Evolutionary conservation across 2,329 filamentous ascomycete species (phyloP), one percentile per base, ranked within the genome.

Genomic region (Aspergillus arachidicola): DNA sequence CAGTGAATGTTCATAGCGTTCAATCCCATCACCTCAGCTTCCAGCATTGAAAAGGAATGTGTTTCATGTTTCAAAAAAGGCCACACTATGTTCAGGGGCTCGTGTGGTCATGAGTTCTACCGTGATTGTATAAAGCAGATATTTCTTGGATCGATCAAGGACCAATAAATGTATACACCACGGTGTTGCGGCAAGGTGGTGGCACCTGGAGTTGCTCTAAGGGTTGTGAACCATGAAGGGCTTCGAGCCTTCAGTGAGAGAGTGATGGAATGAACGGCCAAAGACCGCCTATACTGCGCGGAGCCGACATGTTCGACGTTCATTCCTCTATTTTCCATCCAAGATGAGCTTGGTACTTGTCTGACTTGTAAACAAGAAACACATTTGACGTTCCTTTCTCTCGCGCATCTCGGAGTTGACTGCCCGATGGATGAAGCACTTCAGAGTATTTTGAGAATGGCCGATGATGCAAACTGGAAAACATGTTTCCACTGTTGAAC

Each of bases 281-380:
- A 66, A 10, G 60, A 68, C 21, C 64, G 63, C 23, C 19, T 71
- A 3, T 71, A 71, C 51, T 71, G 69, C 14, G 65, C 66, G 0
- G 64, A 68, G 1, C 62, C 62, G 14, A 69, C 28, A 6, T 71
- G 68, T 26, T 69, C 68, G 3, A 60, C 57, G 11, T 71, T 69
- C 12, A 71, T 71, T 30, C 68, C 64, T 2, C 63, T 59, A 1
- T 64, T 59, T 6, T 32, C 58, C 0, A 66, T 70, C 19, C 10
- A 57, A 0, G 4, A 66, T 6, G 62, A 66, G 16, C 54, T 54
- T 7, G 68, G 67, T 9, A 65, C 45, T 6, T 72, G 67, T 28
- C 51, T 51, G 23, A n/a, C 32, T 5, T 72, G 66, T 46, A 19
- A 55, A 10, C 53, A 61, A 19, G 32, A 57, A 26, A 72, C 68